Percentiles rank a stretch among this genome's conserved stretches.
These are phyloP conservation scores for Kodamaea neixiangensis DNA, from an alignment of 805 yeast species.

Conservation along the genomic window DNA sequence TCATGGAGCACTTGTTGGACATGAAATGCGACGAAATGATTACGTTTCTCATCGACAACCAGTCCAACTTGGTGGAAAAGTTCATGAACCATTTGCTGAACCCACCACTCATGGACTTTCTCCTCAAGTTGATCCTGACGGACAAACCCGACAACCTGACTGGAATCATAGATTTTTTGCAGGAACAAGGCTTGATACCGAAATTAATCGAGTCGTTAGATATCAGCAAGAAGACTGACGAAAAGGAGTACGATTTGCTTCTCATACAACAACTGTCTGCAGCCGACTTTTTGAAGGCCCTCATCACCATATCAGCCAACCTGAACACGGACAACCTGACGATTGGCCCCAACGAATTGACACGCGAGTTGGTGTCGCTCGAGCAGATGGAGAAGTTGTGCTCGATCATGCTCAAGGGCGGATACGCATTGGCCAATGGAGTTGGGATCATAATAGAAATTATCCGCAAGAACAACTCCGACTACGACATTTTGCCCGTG, in stretches of 20 bases:
- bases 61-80: slow-evolving; percentile 41
- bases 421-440: slow-evolving; percentile 48
- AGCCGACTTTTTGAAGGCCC: slow-evolving; percentile 47
- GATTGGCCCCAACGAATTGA: slow-evolving; percentile 49
- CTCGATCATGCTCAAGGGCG: slow-evolving; percentile 45
- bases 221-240: slow-evolving; percentile 14
- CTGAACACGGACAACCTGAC: slow-evolving; percentile 48
- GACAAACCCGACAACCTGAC: slow-evolving; percentile 50
- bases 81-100: slow-evolving; percentile 46
- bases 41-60: slow-evolving; percentile 44
- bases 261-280: slow-evolving; percentile 43
- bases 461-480: slow-evolving; percentile 47
- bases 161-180: slow-evolving; percentile 47
- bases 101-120: slow-evolving; percentile 49
- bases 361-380: slow-evolving; percentile 43
- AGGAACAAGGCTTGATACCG: slow-evolving; percentile 39
- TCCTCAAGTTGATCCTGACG: slow-evolving; percentile 44
- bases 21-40: slow-evolving; percentile 53
- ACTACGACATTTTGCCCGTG: slow-evolving; percentile 47
- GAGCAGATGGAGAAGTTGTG: slow-evolving; percentile 39
- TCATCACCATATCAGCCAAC: slow-evolving; percentile 48
- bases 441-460: slow-evolving; percentile 51
- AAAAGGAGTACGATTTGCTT: slow-evolving; percentile 17
- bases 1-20: slow-evolving; percentile 65
- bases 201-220: slow-evolving; percentile 38